phyloP scores from a whole-genome alignment of 441 rosid genomes.

The Rhodomyrtus psidioides region DNA sequence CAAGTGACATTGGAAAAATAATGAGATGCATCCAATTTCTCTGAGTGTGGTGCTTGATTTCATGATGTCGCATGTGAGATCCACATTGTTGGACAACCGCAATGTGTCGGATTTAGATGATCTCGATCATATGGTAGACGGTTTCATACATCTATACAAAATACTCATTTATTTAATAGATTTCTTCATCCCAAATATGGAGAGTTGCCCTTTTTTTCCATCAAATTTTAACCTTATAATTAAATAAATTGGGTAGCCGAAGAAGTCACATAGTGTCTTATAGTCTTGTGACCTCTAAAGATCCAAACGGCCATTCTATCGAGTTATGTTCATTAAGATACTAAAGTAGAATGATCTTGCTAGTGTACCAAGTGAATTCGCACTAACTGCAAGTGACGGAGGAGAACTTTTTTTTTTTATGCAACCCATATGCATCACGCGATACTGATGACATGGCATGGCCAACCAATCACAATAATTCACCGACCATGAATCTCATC shows the following conservation, averaged over 20 bases:
- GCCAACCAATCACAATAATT: rapidly evolving
- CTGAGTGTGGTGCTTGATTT: background rate
- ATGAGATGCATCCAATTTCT: background rate
- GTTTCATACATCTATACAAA: background rate
- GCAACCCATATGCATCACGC: background rate
- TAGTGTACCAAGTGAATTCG: too few relatives aligned
- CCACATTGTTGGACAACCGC: background rate
- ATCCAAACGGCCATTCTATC: background rate
- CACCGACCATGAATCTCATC: rapidly evolving
- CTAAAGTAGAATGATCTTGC: too few relatives aligned
- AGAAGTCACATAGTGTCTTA: background rate
- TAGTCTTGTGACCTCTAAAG: background rate
- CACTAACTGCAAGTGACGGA: too few relatives aligned
- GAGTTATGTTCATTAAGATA: background rate
- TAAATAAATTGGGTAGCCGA: background rate
- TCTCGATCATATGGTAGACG: background rate
- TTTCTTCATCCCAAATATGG: background rate
- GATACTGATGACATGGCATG: rapidly evolving
- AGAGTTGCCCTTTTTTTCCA: background rate
- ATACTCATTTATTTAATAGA: background rate
- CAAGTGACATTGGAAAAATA: background rate
- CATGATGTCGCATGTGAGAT: background rate
- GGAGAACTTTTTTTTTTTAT: too few relatives aligned
- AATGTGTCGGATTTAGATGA: background rate
- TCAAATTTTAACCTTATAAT: background rate